Evolutionary conservation across 1,139 yeast species (phyloP).

Genomic region (Saccharomyces hybrid): DNA sequence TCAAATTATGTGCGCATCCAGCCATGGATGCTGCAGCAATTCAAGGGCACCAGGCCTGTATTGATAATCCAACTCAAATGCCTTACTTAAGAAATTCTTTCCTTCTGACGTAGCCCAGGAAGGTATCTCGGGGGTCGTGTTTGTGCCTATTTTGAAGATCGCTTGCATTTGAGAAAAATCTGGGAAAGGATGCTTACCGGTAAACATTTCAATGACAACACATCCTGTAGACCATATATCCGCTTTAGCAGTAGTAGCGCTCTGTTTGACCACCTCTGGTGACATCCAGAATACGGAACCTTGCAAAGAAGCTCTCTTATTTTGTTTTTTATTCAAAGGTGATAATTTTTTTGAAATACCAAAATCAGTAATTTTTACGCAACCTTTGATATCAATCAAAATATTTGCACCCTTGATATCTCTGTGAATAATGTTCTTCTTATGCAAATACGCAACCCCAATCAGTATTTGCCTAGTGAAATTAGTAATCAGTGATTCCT

Average conservation of each 20-base stretch:
- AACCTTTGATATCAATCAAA: slow-evolving; percentile 81
- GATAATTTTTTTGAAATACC: slow-evolving; percentile 75
- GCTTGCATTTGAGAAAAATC: slow-evolving; percentile 95
- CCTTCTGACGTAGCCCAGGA: slow-evolving; percentile 68
- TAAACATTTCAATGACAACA: slow-evolving; percentile 84
- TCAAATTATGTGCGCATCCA: slow-evolving; percentile 20
- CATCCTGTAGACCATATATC: slow-evolving; percentile 97
- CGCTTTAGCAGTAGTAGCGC: slow-evolving; percentile 80
- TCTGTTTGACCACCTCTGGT: slow-evolving; percentile 91
- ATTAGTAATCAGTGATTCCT: slow-evolving; percentile 77
- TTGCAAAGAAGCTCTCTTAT: slow-evolving; percentile 74
- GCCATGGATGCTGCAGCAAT: slow-evolving; percentile 46
- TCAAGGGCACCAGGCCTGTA: slow-evolving; percentile 70
- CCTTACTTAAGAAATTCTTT: slow-evolving; percentile 51
- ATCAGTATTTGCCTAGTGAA: slow-evolving; percentile 77
- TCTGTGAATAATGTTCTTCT: slow-evolving; percentile 77
- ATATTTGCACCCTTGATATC: slow-evolving; percentile 94
- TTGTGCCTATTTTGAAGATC: slow-evolving; percentile 83
- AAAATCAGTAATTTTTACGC: slow-evolving; percentile 87
- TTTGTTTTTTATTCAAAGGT: slow-evolving; percentile 25
- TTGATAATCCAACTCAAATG: slow-evolving; percentile 70
- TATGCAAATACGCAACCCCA: slow-evolving; percentile 75
- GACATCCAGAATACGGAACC: slow-evolving; percentile 99
- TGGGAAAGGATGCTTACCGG: slow-evolving; percentile 92
- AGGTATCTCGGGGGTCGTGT: slow-evolving; percentile 70